Evolutionary conservation across 2,329 filamentous ascomycete species (phyloP).

Genomic region (Colletotrichum salicis): DNA sequence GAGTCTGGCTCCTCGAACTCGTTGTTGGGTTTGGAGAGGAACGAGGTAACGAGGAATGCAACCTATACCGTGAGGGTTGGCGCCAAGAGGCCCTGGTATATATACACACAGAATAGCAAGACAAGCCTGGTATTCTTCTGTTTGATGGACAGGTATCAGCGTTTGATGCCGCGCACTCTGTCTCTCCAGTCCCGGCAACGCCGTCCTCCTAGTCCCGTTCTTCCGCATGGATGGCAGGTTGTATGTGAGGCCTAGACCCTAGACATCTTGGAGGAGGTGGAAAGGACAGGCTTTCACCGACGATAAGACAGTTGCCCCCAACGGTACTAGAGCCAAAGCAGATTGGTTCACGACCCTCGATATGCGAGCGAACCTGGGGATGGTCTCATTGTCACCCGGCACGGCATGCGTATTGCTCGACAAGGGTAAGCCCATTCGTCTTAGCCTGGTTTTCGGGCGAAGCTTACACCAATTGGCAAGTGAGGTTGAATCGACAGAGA

Average conservation of each 20-base stretch:
- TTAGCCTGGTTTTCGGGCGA: not conserved
- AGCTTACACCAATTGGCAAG: not conserved
- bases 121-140: not conserved
- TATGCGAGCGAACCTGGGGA: not conserved
- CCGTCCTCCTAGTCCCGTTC: slow-evolving; percentile 1
- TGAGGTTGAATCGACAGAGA: not conserved
- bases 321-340: not conserved
- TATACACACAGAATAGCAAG: slow-evolving; percentile 10
- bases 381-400: slow-evolving; percentile 20
- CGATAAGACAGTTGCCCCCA: slow-evolving; percentile 14
- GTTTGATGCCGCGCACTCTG: not conserved
- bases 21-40: slow-evolving; percentile 9
- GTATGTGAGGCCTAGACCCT: slow-evolving; percentile 15
- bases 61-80: not conserved
- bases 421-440: not conserved
- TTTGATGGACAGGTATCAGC: not conserved
- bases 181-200: slow-evolving; percentile 1
- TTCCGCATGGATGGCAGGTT: not conserved
- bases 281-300: slow-evolving; percentile 28
- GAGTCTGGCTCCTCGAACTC: not conserved
- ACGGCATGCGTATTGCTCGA: slow-evolving; percentile 8
- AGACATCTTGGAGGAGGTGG: not conserved
- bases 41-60: not conserved
- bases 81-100: slow-evolving; percentile 17
- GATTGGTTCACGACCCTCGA: not conserved